Evolutionary conservation across 148 eudicot species (phyloP).

Genomic region (Cornus florida): DNA sequence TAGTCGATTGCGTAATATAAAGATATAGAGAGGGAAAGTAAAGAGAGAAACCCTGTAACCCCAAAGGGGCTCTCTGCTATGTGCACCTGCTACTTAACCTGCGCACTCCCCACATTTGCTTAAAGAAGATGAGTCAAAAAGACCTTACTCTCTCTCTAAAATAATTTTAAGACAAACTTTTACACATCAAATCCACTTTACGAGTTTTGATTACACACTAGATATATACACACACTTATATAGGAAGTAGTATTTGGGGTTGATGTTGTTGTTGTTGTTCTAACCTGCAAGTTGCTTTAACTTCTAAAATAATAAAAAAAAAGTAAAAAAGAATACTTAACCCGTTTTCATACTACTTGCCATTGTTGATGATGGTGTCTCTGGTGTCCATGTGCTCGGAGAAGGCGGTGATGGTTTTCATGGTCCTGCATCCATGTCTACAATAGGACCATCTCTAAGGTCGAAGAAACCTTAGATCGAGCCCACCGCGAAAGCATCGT

Average conservation of each 20-base stretch:
- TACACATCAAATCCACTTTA: constrained; percentile 23
- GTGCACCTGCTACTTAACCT: constrained; percentile 1
- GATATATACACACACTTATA: background rate
- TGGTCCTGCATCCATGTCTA: no score
- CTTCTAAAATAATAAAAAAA: no score
- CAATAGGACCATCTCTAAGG: no score
- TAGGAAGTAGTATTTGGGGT: constrained; percentile 13
- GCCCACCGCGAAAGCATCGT: no score
- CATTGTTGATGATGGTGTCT: no score
- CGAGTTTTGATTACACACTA: background rate
- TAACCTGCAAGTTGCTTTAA: constrained; percentile 38
- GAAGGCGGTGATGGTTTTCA: no score
- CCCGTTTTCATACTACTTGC: no score
- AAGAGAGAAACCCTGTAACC: background rate
- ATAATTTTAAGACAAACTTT: background rate
- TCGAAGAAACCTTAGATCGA: no score
- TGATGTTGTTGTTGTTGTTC: constrained; percentile 15
- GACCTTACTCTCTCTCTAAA: constrained; percentile 4
- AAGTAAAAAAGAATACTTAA: no score
- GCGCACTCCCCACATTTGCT: background rate
- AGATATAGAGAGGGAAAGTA: no score
- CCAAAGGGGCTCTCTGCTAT: background rate
- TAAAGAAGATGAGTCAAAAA: background rate
- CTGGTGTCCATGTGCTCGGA: no score
- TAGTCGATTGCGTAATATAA: background rate